Base-by-base conservation (phyloP, 495 filamentous ascomycete genomes). In the Podospora pseudoanserina region DNA sequence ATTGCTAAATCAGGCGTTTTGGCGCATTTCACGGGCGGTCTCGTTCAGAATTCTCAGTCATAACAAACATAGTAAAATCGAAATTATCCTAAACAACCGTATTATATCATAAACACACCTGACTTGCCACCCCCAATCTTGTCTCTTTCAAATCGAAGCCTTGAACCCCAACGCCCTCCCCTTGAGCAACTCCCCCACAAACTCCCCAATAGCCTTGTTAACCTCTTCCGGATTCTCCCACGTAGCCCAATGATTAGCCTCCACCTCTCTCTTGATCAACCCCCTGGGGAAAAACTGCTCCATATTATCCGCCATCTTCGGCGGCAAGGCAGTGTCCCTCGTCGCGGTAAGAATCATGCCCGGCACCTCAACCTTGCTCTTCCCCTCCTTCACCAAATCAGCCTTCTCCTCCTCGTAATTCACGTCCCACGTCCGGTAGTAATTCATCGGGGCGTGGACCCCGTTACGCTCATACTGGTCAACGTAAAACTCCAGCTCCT, bases 401-500 rank as follows among this genome's bases (percentile, higher is more conserved):
- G 72, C 79, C 56, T 84, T 73, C 71, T 97, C 94, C 63, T 97
- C 92, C 11, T 91, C 82, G 74, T 83, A 90, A 75, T 97, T 97
- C 64, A 90, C 76, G 75, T 87, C 74, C 1, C 82, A 76, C 2
- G 87, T 90, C 18, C 90, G 85, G 77, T 98, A 97, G 92, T 93
- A 97, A 72, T 93, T 90, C 87, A 90, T 81, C 20, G 91, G 89
- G 2, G 91, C 92, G 70, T 88, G 85, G 65, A 97, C 73, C 0
- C 93, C 94, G 69, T 88, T 82, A n/a, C 86, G 83, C 15, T 80
- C 79, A 75, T 86, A 96, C 77, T 92, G 81, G 49, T 86, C 79
- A 18, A 86, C 86, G 76, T 97, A 97, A 77, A 86, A 92, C 59
- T 93, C 89, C 63, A 93, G 75, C 72, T 94, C 89, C 83, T 89